Base-by-base conservation (phyloP, 2,329 filamentous ascomycete species). In the Lachnellula subtilissima region DNA sequence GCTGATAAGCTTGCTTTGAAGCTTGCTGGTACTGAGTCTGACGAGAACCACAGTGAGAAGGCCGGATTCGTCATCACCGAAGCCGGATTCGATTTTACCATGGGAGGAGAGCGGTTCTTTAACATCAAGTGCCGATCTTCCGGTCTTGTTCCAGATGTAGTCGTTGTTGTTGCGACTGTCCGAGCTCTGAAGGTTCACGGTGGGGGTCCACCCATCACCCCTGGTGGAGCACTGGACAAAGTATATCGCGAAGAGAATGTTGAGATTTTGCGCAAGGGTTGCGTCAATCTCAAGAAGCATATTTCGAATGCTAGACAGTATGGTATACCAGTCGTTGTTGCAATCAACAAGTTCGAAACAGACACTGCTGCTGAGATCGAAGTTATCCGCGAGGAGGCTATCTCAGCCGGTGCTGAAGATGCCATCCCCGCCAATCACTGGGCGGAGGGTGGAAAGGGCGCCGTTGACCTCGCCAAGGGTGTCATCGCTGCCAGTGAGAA, bases 51-150 rank as follows among this genome's bases (percentile, higher is more conserved):
- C 68, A 78, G 84, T 50, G 78, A 86, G 65, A 93, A 94, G 79
- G 84, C 89, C 32, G 94, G 94, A 9, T 97, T 94, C 67, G 93
- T 97, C 22, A 86, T 99, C 39, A 99, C 94, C 1, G 94, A 99
- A 74, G 93, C 94, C 52, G 94, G 94, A 9, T 99, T 99, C 73
- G 94, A 99, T 75, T 99, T 99, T 76, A 97, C 94, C 67, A 99
- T 99, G 94, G 94, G 94, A 62, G 94, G 94, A 61, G 94, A 99
- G 81, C 88, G 94, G 52, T 99, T 99, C 82, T 97, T 99, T 85
- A 97, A 99, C 79, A 97, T 99, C 80, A 99, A 99, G 81, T 97
- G 94, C 77, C 88, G 94, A 58, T 89, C 91, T 9, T 97, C 93
- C 5, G 93, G 93, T 23, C 86, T 99, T 47, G 84, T 91, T 2